These are phyloP conservation scores for Santalum album DNA, from an alignment of 164 flowering plant species.

Conservation along the genomic window DNA sequence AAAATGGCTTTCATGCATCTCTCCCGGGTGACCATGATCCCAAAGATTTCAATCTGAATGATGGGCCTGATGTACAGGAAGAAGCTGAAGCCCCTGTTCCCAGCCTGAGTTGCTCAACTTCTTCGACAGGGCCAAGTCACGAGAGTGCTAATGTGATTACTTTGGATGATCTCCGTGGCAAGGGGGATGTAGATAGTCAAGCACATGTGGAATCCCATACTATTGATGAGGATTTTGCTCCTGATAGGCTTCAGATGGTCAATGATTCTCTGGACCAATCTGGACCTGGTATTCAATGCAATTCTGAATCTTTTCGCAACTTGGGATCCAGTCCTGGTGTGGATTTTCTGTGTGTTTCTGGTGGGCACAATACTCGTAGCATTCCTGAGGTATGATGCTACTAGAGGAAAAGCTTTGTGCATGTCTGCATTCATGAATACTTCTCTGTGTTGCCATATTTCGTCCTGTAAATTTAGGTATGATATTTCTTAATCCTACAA, in stretches of 20 bases:
- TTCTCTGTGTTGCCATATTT: no score
- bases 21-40: neutral
- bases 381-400: constrained; percentile 12
- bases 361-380: constrained; percentile 7
- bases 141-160: neutral
- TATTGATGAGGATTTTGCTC: neutral
- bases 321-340: constrained; percentile 9
- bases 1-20: neutral
- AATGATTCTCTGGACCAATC: constrained; percentile 3
- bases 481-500: no score
- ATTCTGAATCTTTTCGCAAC: constrained; percentile 5
- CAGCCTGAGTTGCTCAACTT: no score
- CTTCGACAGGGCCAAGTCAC: neutral
- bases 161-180: neutral
- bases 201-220: neutral
- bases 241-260: neutral
- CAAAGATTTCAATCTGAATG: neutral
- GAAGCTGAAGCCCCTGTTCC: neutral
- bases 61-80: neutral
- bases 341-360: constrained; percentile 14
- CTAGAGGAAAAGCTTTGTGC: no score
- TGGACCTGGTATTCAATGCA: neutral
- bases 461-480: no score
- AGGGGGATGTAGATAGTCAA: neutral
- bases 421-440: no score